Evolutionary conservation across 2,329 filamentous ascomycete species (phyloP).

Genomic region (Zymoseptoria brevis): DNA sequence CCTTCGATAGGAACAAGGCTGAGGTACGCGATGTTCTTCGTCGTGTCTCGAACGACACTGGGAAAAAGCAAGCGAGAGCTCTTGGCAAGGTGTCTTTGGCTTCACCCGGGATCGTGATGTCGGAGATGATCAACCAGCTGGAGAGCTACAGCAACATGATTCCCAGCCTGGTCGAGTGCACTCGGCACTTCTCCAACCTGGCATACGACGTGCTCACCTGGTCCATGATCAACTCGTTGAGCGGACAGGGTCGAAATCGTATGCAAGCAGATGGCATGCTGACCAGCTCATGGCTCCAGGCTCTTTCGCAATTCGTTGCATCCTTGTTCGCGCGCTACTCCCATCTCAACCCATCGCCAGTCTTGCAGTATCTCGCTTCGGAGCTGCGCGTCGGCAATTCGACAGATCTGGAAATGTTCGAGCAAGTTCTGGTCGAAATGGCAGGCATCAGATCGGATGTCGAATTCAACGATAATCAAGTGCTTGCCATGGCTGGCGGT

Average conservation of each 20-base stretch:
- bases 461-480: conserved; percentile 81
- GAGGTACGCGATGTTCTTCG: conserved; percentile 85
- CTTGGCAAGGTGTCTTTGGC: conserved; percentile 88
- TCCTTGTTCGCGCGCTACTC: conserved; percentile 82
- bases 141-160: conserved; percentile 94
- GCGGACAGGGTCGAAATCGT: conserved; percentile 49
- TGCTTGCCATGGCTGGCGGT: conserved; percentile 82
- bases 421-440: conserved; percentile 87
- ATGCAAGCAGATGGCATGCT: conserved; percentile 61
- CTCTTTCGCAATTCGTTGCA: conserved; percentile 82
- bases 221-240: conserved; percentile 71
- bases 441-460: conserved; percentile 80
- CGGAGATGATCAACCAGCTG: conserved; percentile 79
- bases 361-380: conserved; percentile 81
- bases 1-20: conserved; percentile 66
- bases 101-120: conserved; percentile 85
- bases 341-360: conserved; percentile 71
- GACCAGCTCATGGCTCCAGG: conserved; percentile 86
- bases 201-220: conserved; percentile 91
- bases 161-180: conserved; percentile 88
- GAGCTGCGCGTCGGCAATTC: conserved; percentile 77
- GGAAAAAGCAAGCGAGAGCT: conserved; percentile 74
- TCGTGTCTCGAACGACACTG: conserved; percentile 78
- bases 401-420: conserved; percentile 82
- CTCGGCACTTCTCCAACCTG: conserved; percentile 84